phyloP scores from a whole-genome alignment of 2,329 filamentous ascomycete species.

The Fusarium devonianum region DNA sequence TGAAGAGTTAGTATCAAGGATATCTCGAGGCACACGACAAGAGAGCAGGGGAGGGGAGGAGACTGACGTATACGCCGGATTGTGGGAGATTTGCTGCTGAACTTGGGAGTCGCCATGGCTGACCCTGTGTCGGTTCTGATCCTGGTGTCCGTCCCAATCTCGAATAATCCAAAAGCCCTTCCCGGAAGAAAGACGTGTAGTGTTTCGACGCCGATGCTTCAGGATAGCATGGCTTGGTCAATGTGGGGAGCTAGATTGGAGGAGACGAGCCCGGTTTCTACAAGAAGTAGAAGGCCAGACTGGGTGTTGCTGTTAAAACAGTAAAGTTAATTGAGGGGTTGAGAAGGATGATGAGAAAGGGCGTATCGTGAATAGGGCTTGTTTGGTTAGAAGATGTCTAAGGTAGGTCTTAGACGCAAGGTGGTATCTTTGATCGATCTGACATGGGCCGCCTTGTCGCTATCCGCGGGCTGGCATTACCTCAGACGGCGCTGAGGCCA shows the following conservation, averaged over 20 bases:
- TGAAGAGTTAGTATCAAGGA: neutral
- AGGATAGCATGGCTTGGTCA: constrained; percentile 11
- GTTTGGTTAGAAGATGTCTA: constrained; percentile 14
- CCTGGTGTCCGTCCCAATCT: neutral
- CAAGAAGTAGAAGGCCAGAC: neutral
- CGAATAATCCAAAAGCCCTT: neutral
- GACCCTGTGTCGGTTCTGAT: neutral
- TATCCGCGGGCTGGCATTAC: constrained; percentile 13
- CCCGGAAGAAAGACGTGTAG: neutral
- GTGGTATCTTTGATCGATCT: constrained; percentile 27
- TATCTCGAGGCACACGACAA: neutral
- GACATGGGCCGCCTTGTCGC: constrained; percentile 13
- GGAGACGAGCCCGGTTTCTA: neutral
- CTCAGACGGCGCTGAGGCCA: constrained; percentile 11
- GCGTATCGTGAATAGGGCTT: neutral
- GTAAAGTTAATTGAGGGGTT: too few relatives aligned
- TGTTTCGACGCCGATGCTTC: constrained; percentile 2
- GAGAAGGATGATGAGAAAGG: too few relatives aligned
- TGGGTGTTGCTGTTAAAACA: too few relatives aligned
- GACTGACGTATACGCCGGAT: constrained; percentile 81
- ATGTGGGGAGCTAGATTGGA: constrained; percentile 12
- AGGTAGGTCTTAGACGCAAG: constrained; percentile 24
- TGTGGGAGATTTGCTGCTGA: constrained; percentile 82
- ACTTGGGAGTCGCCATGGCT: constrained; percentile 52
- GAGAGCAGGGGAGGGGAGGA: constrained; percentile 9